Percentiles rank a stretch among this genome's conserved stretches.
These are phyloP conservation scores for Hymenoscyphus fraxineus DNA, from an alignment of 2,329 filamentous ascomycete species.

Conservation along the genomic window DNA sequence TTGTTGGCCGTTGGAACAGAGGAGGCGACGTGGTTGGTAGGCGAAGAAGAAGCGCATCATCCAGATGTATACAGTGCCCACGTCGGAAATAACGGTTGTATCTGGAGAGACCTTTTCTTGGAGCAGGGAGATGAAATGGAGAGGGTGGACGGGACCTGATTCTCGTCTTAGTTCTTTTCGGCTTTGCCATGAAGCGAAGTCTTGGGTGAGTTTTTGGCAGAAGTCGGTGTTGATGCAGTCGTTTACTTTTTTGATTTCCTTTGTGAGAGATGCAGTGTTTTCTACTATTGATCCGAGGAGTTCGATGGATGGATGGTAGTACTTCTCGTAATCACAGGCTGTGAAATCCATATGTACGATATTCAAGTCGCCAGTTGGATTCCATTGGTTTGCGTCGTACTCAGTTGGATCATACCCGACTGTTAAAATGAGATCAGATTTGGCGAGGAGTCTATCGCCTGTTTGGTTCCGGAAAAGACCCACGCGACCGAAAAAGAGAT, in stretches of 20 bases:
- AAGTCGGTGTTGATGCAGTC: conserved; percentile 4
- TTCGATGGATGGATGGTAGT: conserved; percentile 20
- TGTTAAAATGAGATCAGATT: conserved; percentile 43
- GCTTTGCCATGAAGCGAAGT: conserved; percentile 13
- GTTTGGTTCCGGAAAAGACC: conserved; percentile 48
- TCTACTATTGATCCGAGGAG: conserved; percentile 17
- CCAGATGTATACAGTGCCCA: conserved; percentile 48
- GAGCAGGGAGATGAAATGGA: conserved; percentile 43
- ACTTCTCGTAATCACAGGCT: conserved; percentile 31
- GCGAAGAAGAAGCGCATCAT: conserved; percentile 44
- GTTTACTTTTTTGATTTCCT: conserved; percentile 6
- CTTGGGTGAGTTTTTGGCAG: conserved; percentile 10
- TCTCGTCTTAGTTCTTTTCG: conserved; percentile 8
- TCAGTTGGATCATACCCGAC: conserved; percentile 47
- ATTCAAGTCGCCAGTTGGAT: conserved; percentile 37
- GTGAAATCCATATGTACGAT: conserved; percentile 45
- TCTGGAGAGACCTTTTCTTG: conserved; percentile 40
- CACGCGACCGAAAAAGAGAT: conserved; percentile 45
- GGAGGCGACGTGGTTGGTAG: conserved; percentile 42
- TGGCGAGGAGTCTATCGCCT: conserved; percentile 42
- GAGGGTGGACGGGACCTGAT: conserved; percentile 40
- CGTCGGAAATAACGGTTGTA: conserved; percentile 43
- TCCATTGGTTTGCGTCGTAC: conserved; percentile 45
- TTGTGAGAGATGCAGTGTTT: conserved; percentile 13
- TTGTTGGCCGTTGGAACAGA: conserved; percentile 47